Conservation (phyloP, 345 rosid genomes). For the Bretschneidera sinensis region DNA sequence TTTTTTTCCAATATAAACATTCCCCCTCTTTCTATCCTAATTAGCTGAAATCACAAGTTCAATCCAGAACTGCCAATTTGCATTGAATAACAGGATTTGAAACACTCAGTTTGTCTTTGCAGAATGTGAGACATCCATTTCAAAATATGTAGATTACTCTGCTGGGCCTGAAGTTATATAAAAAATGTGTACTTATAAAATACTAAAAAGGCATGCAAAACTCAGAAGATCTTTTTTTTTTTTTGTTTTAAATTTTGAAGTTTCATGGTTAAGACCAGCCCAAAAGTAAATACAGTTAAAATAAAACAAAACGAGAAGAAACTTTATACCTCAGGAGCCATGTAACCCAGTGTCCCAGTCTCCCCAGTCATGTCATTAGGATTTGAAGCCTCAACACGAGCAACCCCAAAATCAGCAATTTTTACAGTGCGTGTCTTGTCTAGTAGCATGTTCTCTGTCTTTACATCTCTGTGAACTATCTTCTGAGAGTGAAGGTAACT, state of each 20-base stretch:
- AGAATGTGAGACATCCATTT: too few species aligned
- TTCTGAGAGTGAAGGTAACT: constrained; percentile 93
- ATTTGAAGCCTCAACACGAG: constrained; percentile 97
- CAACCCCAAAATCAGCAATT: constrained; percentile 98
- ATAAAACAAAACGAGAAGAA: background rate
- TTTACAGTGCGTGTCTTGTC: constrained; percentile 80
- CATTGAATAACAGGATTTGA: too few species aligned
- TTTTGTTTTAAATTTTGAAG: background rate
- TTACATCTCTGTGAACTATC: constrained; percentile 97
- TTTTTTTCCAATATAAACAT: too few species aligned
- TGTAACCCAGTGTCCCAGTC: constrained; percentile 98
- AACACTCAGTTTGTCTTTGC: too few species aligned
- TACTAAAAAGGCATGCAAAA: too few species aligned
- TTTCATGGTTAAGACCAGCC: too few species aligned
- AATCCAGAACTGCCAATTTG: too few species aligned
- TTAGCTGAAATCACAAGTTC: constrained; percentile 2
- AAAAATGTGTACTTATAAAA: too few species aligned
- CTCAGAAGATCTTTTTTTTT: too few species aligned
- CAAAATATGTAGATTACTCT: too few species aligned
- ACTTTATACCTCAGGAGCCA: constrained; percentile 94
- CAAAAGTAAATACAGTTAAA: too few species aligned
- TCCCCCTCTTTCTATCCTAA: background rate
- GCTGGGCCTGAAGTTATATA: too few species aligned
- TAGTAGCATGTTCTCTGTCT: constrained; percentile 97
- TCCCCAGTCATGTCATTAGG: constrained; percentile 99